Percentiles rank a stretch among this genome's conserved stretches.
phyloP scores from a whole-genome alignment of 495 filamentous ascomycete genomes.

The Xylaria acuta region DNA sequence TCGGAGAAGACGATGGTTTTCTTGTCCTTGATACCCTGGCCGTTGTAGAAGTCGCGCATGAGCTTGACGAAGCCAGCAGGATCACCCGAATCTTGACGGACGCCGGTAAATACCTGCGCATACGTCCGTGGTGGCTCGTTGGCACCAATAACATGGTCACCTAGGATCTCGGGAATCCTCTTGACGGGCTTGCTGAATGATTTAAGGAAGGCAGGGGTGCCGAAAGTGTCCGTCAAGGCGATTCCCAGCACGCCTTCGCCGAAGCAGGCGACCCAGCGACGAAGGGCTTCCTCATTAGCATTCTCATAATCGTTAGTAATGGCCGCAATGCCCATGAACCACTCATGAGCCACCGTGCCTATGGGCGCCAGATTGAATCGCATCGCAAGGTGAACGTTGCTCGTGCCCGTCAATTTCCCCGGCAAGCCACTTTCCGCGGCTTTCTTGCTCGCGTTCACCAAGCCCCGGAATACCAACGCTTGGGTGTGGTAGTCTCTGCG shows the following conservation, averaged over 20 bases:
- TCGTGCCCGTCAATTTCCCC: slow-evolving; percentile 84
- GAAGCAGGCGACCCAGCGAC: slow-evolving; percentile 90
- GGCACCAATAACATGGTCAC: slow-evolving; percentile 8
- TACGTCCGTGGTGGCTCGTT: slow-evolving; percentile 60
- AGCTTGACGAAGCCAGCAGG: slow-evolving; percentile 79
- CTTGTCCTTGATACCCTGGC: slow-evolving; percentile 72
- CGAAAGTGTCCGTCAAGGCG: slow-evolving; percentile 97
- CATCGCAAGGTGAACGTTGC: slow-evolving; percentile 97
- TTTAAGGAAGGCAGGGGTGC: slow-evolving; percentile 85
- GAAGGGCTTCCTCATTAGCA: slow-evolving; percentile 81
- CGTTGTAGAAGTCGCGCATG: slow-evolving; percentile 87
- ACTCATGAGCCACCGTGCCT: slow-evolving; percentile 96
- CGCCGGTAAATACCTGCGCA: slow-evolving; percentile 83
- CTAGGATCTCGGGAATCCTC: slow-evolving; percentile 34
- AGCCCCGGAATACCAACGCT: slow-evolving; percentile 84
- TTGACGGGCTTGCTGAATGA: slow-evolving; percentile 73
- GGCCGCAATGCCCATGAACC: slow-evolving; percentile 98
- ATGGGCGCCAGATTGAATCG: slow-evolving; percentile 81
- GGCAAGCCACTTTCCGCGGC: slow-evolving; percentile 63
- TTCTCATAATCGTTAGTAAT: slow-evolving; percentile 83
- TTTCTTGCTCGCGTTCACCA: slow-evolving; percentile 74
- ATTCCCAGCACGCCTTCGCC: slow-evolving; percentile 90
- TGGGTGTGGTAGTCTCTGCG: slow-evolving; percentile 94
- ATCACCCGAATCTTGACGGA: slow-evolving; percentile 95
- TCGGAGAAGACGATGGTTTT: slow-evolving; percentile 99